Base-by-base conservation (phyloP, 345 rosid species). In the Populus ilicifolia region DNA sequence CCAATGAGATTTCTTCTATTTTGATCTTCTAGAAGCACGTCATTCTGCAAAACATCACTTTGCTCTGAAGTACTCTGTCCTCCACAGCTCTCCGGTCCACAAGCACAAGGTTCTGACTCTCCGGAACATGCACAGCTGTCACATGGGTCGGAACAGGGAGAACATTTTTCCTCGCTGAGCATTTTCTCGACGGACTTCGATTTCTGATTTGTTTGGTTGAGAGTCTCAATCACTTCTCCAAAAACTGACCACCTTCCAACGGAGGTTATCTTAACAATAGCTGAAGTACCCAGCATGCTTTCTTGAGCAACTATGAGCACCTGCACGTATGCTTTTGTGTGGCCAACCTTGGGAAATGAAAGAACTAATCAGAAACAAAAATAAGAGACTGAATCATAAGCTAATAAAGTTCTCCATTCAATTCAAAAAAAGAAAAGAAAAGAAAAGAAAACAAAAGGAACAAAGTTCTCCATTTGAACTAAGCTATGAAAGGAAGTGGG, bases 231-330 rank as follows among this genome's bases (percentile, higher is more conserved):
- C 71, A 92, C 93, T 68, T 93, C 90, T 43, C 94, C 98, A 23
- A 93, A 92, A 73, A 92, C 94, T 16, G 96, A 93, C 99, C 98
- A 96, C 88, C 98, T 89, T 80, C 96, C 98, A 4, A 89, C 91
- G 4, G 98, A 89, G 71, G 96, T 91, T 88, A 93, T 93, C 92
- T 88, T 96, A 71, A 80, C 96, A 50, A 91, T 86, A 38, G 90
- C 97, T 75, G 97, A 89, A 78, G 87, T 78, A 38, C 97, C 97
- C 69, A 91, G 86, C 91, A 91, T 85, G 78, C 82, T 82, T 77
- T 90, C 93, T 25, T 94, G 86, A 81, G 78, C 94, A 82, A 78
- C 86, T 46, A 93, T 87, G 63, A 93, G 96, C 18, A 93, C 99
- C 83, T 95, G 98, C 35, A 90, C 79, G 63, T 93, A 96, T 30